A percentile compares a stretch with the other conserved stretches of the same genome.
These are phyloP conservation scores for Sporothrix dimorphospora DNA, from an alignment of 2,329 filamentous ascomycete species.

Conservation along the genomic window DNA sequence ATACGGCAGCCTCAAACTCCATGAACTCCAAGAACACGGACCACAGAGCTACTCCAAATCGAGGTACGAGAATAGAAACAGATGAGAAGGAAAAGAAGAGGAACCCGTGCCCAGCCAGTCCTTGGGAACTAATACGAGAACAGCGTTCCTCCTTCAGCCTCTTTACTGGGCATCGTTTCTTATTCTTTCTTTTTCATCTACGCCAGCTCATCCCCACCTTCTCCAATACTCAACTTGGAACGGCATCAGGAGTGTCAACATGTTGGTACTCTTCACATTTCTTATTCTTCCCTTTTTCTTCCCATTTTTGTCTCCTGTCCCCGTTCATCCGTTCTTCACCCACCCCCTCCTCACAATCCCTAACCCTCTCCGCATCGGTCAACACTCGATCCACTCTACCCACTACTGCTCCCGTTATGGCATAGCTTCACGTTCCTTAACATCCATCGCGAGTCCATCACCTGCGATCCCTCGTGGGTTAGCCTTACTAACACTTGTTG, in stretches of 20 bases:
- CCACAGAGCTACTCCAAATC: neutral
- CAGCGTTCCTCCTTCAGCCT: neutral
- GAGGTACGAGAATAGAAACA: neutral
- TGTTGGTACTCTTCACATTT: neutral
- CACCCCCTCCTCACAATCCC: neutral
- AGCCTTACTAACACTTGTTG: neutral
- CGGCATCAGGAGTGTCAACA: neutral
- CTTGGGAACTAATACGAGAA: slow-evolving; percentile 8
- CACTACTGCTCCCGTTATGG: neutral
- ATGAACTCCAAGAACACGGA: neutral
- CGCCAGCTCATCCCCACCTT: neutral
- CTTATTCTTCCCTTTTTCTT: neutral
- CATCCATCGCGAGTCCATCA: neutral
- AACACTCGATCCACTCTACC: neutral
- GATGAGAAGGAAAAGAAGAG: neutral
- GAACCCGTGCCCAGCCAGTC: neutral
- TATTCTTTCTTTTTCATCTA: neutral
- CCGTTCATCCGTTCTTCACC: neutral
- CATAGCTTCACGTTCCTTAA: neutral
- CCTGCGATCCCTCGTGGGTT: neutral
- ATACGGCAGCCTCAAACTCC: neutral
- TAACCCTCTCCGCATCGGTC: neutral
- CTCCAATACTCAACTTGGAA: neutral
- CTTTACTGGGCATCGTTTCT: neutral
- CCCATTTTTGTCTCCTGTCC: neutral